Conservation (phyloP, 2,329 filamentous ascomycete species). For the Nannizziopsis arthrosporioides region DNA sequence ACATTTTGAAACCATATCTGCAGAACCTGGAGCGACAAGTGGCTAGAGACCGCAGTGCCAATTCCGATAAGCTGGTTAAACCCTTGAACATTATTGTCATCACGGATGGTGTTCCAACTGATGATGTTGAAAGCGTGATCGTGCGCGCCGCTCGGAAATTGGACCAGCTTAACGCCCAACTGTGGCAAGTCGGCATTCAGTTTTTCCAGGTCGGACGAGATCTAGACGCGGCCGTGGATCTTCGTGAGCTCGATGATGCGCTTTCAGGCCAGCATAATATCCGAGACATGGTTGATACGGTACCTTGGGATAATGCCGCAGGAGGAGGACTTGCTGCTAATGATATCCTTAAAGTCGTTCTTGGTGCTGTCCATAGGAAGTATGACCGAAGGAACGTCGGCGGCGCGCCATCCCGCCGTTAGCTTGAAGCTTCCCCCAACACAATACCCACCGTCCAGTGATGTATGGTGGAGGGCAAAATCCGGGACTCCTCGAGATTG, state of each 20-base stretch:
- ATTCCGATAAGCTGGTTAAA: conserved; percentile 42
- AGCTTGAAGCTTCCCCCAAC: too few species aligned
- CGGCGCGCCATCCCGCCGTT: background rate
- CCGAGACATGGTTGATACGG: conserved; percentile 86
- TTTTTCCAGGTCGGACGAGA: conserved; percentile 91
- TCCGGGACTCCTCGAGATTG: too few species aligned
- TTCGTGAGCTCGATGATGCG: conserved; percentile 65
- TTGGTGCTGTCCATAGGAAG: conserved; percentile 61
- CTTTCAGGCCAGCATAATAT: conserved; percentile 48
- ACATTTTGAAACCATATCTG: conserved; percentile 65
- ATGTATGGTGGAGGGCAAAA: too few species aligned
- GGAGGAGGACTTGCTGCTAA: conserved; percentile 50
- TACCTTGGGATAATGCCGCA: conserved; percentile 52
- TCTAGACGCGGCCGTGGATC: conserved; percentile 48
- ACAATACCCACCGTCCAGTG: background rate
- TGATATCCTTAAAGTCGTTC: conserved; percentile 66
- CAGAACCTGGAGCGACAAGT: conserved; percentile 38
- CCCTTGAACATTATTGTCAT: conserved; percentile 87
- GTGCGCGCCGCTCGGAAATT: conserved; percentile 57
- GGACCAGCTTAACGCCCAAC: conserved; percentile 50
- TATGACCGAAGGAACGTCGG: conserved; percentile 38
- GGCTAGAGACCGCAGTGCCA: background rate
- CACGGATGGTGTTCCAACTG: conserved; percentile 72
- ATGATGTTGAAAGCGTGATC: conserved; percentile 65
- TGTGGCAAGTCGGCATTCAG: conserved; percentile 80